Evolutionary conservation across 495 filamentous ascomycete species (phyloP), one percentile per base, ranked within the genome.

Genomic region (Immersiella caudata): DNA sequence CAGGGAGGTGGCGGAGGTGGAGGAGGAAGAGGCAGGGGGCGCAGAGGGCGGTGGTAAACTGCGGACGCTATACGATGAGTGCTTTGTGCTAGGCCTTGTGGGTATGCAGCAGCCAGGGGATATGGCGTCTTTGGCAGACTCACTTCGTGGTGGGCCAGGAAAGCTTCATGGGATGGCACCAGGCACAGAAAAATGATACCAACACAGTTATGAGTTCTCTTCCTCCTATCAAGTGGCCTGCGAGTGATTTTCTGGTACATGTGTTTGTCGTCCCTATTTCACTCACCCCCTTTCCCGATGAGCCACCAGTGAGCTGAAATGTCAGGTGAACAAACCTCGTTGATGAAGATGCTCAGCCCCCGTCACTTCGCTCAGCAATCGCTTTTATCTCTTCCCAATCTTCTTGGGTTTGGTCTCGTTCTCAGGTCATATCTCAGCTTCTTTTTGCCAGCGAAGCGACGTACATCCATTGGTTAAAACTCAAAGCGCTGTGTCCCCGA

Each of bases 1-100:
- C 78, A 76, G 27, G 71, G 79, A 21, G 69, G 77, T 36, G 75
- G 77, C 7, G 81, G 80, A 16, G 84, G 83, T 63, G 68, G 76
- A 12, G 76, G 78, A 21, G 69, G 80, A 27, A 77, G 85, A 33
- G 73, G 82, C 69, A 76, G 52, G 71, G 78, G 65, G 74, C 77
- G 74, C 72, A 69, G 68, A 12, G 14, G 67, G 9, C 20, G 55
- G 2, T 66, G 52, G 36, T 59, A 50, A 16, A 22, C 9, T 20
- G 22, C 33, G 20, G 40, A 22, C 18, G 3, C n/a, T 59, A 26
- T 59, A 59, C 57, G 57, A 59, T 59, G 21, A 26, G 33, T 35
- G n/a, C 24, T 49, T 33, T 33, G 59, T 12, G 4, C 40, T 14
- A 12, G 16, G 11, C 14, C 9, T 46, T 18, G 11, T 18, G 40